Percentiles rank a stretch among this genome's conserved stretches.
Evolutionary conservation across 345 rosid genomes (phyloP).

Genomic region (Linum tenue): DNA sequence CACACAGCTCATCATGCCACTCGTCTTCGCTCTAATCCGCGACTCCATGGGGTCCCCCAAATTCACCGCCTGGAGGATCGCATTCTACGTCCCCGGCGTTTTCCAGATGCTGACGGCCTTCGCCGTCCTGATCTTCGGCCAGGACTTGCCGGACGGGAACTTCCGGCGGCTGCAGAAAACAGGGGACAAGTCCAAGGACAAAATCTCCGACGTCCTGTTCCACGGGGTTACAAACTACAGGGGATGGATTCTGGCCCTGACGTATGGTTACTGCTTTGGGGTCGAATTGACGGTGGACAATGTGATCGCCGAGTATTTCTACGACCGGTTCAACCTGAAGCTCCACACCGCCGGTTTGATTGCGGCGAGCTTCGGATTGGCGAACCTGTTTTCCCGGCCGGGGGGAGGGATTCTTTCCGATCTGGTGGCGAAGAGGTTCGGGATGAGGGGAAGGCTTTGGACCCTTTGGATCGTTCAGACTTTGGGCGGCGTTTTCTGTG

Average conservation of each 20-base stretch:
- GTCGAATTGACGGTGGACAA: constrained; percentile 81
- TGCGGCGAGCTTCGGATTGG: constrained; percentile 78
- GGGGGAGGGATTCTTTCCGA: constrained; percentile 72
- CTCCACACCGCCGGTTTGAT: constrained; percentile 79
- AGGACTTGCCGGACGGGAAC: constrained; percentile 82
- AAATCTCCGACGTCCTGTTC: constrained; percentile 36
- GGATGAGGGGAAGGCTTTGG: constrained; percentile 92
- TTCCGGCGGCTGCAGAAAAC: constrained; percentile 43
- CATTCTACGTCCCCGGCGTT: constrained; percentile 74
- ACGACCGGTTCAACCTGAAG: constrained; percentile 61
- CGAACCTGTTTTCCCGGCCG: constrained; percentile 72
- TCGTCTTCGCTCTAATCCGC: constrained; percentile 42
- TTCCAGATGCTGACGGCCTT: constrained; percentile 65
- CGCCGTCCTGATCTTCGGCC: constrained; percentile 57
- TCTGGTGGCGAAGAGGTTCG: constrained; percentile 43
- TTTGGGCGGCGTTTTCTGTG: constrained; percentile 56
- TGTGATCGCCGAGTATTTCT: constrained; percentile 78
- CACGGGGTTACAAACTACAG: constrained; percentile 59
- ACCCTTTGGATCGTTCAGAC: constrained; percentile 70
- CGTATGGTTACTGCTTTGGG: constrained; percentile 91
- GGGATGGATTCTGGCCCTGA: constrained; percentile 76
- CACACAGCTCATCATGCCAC: constrained; percentile 84
- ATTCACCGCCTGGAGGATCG: constrained; percentile 85
- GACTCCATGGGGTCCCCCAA: constrained; percentile 41
- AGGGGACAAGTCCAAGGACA: constrained; percentile 58